Conservation (phyloP, 805 yeast species). For the Ogataea nakhonphanomensis region DNA sequence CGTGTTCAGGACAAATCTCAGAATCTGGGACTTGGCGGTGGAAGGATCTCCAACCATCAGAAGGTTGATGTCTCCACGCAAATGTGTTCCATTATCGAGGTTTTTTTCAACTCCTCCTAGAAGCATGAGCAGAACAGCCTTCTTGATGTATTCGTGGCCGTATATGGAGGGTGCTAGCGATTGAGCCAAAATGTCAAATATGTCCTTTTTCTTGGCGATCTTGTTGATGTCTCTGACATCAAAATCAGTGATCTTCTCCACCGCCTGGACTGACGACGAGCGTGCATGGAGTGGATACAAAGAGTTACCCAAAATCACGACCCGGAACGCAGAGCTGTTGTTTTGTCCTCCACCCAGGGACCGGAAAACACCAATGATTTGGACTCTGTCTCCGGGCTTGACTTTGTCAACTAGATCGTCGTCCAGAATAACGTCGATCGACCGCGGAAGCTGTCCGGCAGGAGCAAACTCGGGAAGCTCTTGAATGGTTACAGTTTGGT, state of each 20-base stretch:
- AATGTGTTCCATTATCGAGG: conserved; percentile 89
- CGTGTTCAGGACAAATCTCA: conserved; percentile 90
- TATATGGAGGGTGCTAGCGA: conserved; percentile 95
- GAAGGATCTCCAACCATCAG: conserved; percentile 99
- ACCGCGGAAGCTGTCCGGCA: conserved; percentile 94
- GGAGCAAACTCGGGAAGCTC: conserved; percentile 99
- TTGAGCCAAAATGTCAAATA: conserved; percentile 75
- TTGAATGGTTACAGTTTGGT: conserved; percentile 88
- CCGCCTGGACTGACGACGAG: conserved; percentile 62
- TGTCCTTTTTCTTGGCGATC: conserved; percentile 63
- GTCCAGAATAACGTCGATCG: conserved; percentile 87
- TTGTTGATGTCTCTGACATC: conserved; percentile 86
- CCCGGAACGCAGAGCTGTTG: conserved; percentile 65
- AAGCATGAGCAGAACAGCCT: conserved; percentile 85
- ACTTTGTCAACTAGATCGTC: conserved; percentile 90
- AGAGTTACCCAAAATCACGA: conserved; percentile 84
- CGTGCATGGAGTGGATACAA: conserved; percentile 85
- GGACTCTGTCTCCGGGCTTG: conserved; percentile 96
- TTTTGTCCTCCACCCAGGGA: conserved; percentile 78
- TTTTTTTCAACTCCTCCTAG: conserved; percentile 95
- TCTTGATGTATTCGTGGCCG: conserved; percentile 87
- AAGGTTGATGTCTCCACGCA: conserved; percentile 95
- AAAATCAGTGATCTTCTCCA: conserved; percentile 70
- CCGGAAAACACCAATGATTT: conserved; percentile 89
- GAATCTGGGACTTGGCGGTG: conserved; percentile 94